Evolutionary conservation across 345 rosid genomes (phyloP).

Genomic region (Populus simonii): DNA sequence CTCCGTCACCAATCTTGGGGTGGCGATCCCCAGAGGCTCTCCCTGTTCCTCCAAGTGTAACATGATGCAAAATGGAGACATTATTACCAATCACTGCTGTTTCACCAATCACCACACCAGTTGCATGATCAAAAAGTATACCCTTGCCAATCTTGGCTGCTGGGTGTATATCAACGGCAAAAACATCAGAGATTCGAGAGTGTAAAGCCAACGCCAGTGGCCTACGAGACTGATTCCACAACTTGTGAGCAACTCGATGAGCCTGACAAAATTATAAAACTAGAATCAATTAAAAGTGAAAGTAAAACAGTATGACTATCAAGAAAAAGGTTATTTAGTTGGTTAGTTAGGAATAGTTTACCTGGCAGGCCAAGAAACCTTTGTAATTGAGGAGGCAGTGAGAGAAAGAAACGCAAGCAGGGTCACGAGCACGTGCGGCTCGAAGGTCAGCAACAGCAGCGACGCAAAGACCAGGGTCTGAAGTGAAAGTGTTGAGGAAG

Average conservation of each 20-base stretch:
- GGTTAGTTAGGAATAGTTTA: not conserved
- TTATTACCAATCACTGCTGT: constrained; percentile 90
- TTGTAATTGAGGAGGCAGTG: constrained; percentile 96
- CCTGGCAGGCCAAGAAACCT: constrained; percentile 97
- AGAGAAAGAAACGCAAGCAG: constrained; percentile 92
- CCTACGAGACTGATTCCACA: constrained; percentile 71
- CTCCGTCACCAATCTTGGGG: constrained; percentile 94
- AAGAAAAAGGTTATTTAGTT: not conserved
- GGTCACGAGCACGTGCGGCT: constrained; percentile 82
- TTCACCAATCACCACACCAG: constrained; percentile 88
- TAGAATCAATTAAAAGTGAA: not conserved
- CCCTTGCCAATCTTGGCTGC: constrained; percentile 94
- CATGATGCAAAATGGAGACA: constrained; percentile 88
- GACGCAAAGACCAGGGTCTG: constrained; percentile 62
- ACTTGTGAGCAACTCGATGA: constrained; percentile 81
- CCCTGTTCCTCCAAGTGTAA: constrained; percentile 91
- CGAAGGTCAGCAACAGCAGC: constrained; percentile 94
- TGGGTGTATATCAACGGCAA: constrained; percentile 92
- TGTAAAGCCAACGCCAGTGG: constrained; percentile 89
- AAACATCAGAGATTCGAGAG: constrained; percentile 89
- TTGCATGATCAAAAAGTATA: constrained; percentile 82
- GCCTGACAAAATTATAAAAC: constrained; percentile 38
- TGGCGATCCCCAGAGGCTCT: constrained; percentile 76
- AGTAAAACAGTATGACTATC: too few relatives aligned
- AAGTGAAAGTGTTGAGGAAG: constrained; percentile 72